Conservation (phyloP, 805 yeast species). For the Teunomyces stri region DNA sequence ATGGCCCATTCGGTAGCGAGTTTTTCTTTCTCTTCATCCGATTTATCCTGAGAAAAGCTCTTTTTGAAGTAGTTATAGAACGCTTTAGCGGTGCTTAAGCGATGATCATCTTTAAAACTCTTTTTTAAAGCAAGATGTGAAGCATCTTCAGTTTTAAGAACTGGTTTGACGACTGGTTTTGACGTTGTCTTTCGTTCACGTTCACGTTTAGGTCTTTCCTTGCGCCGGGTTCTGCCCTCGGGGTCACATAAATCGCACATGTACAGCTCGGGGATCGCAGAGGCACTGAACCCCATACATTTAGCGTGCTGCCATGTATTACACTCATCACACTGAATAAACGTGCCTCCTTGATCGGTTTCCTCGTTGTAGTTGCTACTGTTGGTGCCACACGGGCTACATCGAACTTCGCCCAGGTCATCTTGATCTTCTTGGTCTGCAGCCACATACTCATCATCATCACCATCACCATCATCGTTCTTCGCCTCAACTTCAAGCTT, state of each 20-base stretch:
- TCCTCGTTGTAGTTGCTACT: constrained; percentile 58
- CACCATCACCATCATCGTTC: no score
- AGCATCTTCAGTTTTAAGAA: constrained; percentile 7
- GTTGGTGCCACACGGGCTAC: constrained; percentile 61
- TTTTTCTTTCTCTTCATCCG: constrained; percentile 23
- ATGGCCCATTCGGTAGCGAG: constrained; percentile 47
- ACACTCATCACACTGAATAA: constrained; percentile 68
- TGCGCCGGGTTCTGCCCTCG: not conserved
- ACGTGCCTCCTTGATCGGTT: constrained; percentile 50
- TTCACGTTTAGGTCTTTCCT: not conserved
- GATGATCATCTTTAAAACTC: constrained; percentile 32
- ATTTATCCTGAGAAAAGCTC: constrained; percentile 33
- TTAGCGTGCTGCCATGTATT: constrained; percentile 69
- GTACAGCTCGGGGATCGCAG: constrained; percentile 47
- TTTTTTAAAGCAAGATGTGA: constrained; percentile 11
- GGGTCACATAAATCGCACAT: constrained; percentile 56
- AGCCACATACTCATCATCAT: constrained; percentile 13
- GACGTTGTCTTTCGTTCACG: not conserved
- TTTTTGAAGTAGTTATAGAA: constrained; percentile 44
- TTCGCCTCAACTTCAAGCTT: constrained; percentile 2
- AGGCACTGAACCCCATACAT: constrained; percentile 53
- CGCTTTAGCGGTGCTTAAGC: constrained; percentile 51
- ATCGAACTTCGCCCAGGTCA: constrained; percentile 46
- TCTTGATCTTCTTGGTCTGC: constrained; percentile 6
- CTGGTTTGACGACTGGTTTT: not conserved